Base-by-base conservation (phyloP, 2,329 filamentous ascomycete genomes). In the Ascochyta pisi region DNA sequence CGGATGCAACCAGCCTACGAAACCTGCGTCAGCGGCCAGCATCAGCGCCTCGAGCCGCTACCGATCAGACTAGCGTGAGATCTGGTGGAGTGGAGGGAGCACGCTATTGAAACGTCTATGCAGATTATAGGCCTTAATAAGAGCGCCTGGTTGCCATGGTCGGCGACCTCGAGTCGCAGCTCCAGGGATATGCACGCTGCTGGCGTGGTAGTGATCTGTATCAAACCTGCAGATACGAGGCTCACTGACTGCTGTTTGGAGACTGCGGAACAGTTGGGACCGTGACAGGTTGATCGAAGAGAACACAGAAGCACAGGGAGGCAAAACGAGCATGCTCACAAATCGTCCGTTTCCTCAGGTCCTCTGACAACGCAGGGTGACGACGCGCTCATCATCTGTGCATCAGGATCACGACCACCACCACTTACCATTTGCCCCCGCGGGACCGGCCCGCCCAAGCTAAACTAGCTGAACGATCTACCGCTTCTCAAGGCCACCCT, bases 1-100 rank as follows among this genome's bases (percentile, higher is more conserved):
- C 7, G 27, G 16, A 43, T 51, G 47, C 53, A 47, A 27, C 16
- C 19, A 56, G 50, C 53, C 35, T 48, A 56, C 47, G 53, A 51
- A 38, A 47, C 37, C 27, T 51, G 53, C 53, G 35, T 50, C 35
- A 37, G 46, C 35, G 19, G 23, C 27, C 40, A 41, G 29, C 23
- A 24, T 19, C 35, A 50, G 40, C 55, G 24, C 46, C 45, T 43
- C n/a, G 24, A 34, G 37, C 34, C 33, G 42, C 41, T 42, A 50
- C 40, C 35, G 31, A 54, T 58, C 5, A 23, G 35, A 35, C 24
- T 34, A 19, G 50, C 15, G 48, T 16, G 37, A 29, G 41, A 27
- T 37, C 19, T 40, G 26, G 54, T 43, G 37, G 37, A 47, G 8
- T n/a, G 24, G 19, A 22, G 15, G 19, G 10, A 9, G 24, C n/a